Conservation (phyloP, 208 protist species). For the Trypanosoma melophagium region DNA sequence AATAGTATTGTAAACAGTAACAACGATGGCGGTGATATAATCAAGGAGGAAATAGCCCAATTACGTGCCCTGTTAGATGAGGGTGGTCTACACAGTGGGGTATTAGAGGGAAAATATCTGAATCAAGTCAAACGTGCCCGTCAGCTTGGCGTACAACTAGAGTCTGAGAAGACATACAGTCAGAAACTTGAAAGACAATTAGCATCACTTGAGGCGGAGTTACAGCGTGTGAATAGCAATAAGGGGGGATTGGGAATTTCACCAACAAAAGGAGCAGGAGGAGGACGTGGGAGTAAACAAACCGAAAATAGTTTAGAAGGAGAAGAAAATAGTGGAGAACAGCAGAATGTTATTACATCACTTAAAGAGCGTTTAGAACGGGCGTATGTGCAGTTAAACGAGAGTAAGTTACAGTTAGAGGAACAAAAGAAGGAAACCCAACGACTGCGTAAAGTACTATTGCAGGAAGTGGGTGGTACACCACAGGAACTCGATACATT, state of each 20-base stretch:
- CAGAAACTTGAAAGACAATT: slow-evolving; percentile 28
- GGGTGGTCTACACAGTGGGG: slow-evolving; percentile 28
- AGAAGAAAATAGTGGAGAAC: neutral
- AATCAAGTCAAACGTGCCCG: slow-evolving; percentile 45
- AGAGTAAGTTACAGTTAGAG: slow-evolving; percentile 43
- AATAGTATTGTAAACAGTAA: neutral
- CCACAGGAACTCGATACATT: slow-evolving; percentile 41
- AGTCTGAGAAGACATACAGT: slow-evolving; percentile 37
- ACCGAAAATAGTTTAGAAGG: neutral
- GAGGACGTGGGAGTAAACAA: slow-evolving; percentile 8
- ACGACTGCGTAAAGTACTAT: slow-evolving; percentile 46
- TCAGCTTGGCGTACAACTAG: slow-evolving; percentile 56
- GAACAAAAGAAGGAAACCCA: slow-evolving; percentile 57
- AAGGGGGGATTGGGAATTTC: too few species aligned
- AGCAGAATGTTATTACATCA: slow-evolving; percentile 13
- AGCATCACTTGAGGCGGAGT: slow-evolving; percentile 31
- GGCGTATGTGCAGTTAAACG: slow-evolving; percentile 55
- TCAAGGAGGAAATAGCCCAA: slow-evolving; percentile 40
- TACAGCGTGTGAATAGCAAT: too few species aligned
- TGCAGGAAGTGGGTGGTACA: slow-evolving; percentile 55
- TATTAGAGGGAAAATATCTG: slow-evolving; percentile 68
- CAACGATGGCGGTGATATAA: slow-evolving; percentile 6
- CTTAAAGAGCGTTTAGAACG: slow-evolving; percentile 42
- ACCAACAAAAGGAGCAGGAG: slow-evolving; percentile 10
- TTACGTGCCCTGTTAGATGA: slow-evolving; percentile 31